phyloP scores from a whole-genome alignment of 768 basidiomycete species.

The Panus rudis region DNA sequence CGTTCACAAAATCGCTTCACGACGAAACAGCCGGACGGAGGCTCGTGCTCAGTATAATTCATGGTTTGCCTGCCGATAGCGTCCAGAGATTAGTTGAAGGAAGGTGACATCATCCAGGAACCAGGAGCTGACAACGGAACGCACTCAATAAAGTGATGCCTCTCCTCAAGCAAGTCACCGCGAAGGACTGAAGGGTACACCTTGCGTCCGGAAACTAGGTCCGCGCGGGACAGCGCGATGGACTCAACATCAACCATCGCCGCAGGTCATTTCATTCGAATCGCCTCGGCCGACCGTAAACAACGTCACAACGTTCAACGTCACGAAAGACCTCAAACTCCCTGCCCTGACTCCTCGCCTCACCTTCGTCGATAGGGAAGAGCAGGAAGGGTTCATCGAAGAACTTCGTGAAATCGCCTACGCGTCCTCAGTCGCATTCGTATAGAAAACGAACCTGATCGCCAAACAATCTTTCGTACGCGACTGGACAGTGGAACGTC shows the following conservation, averaged over 20 bases:
- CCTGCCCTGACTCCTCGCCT: background rate
- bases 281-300: constrained; percentile 17
- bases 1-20: constrained; percentile 13
- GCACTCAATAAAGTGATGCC: constrained; percentile 15
- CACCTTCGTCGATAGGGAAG: background rate
- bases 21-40: no score
- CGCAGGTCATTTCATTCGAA: constrained; percentile 17
- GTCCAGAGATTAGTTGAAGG: no score
- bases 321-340: constrained; percentile 11
- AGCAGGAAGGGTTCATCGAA: constrained; percentile 9
- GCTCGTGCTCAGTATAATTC: constrained; percentile 20
- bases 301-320: constrained; percentile 13
- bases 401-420: constrained; percentile 17
- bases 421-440: constrained; percentile 13
- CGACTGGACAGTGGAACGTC: constrained; percentile 15
- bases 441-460: constrained; percentile 16
- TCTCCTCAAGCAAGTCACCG: constrained; percentile 13
- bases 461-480: constrained; percentile 16
- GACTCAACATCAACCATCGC: constrained; percentile 17
- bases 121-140: constrained; percentile 14
- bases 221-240: no score
- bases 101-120: constrained; percentile 19
- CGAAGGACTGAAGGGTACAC: constrained; percentile 13
- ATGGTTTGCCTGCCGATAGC: constrained; percentile 16
- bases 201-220: no score